These are phyloP conservation scores for Aspergillus campestris DNA, from an alignment of 495 filamentous ascomycete genomes.

Conservation along the genomic window DNA sequence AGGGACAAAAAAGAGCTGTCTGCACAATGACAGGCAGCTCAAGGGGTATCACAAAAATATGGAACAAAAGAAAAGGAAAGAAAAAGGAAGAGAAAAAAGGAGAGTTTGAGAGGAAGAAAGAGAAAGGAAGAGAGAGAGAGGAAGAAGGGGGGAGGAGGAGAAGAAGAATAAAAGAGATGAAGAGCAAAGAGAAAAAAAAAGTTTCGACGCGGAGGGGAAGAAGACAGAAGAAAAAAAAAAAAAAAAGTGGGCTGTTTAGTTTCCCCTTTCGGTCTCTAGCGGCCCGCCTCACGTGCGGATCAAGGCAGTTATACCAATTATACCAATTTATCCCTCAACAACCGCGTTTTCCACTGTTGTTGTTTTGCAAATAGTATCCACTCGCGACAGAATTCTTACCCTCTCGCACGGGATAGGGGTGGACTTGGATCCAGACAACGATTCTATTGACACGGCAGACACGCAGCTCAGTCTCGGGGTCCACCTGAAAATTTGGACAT, in stretches of 20 bases:
- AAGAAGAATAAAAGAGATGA: slow-evolving; percentile 16
- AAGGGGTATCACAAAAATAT: slow-evolving; percentile 32
- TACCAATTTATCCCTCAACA: too few relatives aligned
- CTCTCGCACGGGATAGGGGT: too few relatives aligned
- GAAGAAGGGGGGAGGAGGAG: slow-evolving; percentile 13
- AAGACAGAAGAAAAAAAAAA: not conserved
- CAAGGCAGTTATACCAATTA: too few relatives aligned
- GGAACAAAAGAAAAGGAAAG: slow-evolving; percentile 20
- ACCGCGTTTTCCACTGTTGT: not conserved
- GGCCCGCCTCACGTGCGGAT: too few relatives aligned
- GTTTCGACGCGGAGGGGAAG: slow-evolving; percentile 1
- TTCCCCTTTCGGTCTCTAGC: not conserved
- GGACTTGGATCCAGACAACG: too few relatives aligned
- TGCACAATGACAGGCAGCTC: slow-evolving; percentile 28
- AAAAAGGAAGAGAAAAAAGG: slow-evolving; percentile 14
- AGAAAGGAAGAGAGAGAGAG: slow-evolving; percentile 11
- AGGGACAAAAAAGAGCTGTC: slow-evolving; percentile 24
- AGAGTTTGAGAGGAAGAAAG: slow-evolving; percentile 10
- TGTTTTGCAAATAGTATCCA: not conserved
- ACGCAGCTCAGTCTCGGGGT: too few relatives aligned
- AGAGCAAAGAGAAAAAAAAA: slow-evolving; percentile 18
- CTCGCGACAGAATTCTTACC: not conserved
- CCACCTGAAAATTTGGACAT: too few relatives aligned
- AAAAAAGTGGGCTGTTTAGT: slow-evolving; percentile 10
- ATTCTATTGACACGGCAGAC: too few relatives aligned